A percentile compares a stretch with the other conserved stretches of the same genome.
These are phyloP conservation scores for Aureobasidium sp. DNA, from an alignment of 2,329 filamentous ascomycete species.

Conservation along the genomic window DNA sequence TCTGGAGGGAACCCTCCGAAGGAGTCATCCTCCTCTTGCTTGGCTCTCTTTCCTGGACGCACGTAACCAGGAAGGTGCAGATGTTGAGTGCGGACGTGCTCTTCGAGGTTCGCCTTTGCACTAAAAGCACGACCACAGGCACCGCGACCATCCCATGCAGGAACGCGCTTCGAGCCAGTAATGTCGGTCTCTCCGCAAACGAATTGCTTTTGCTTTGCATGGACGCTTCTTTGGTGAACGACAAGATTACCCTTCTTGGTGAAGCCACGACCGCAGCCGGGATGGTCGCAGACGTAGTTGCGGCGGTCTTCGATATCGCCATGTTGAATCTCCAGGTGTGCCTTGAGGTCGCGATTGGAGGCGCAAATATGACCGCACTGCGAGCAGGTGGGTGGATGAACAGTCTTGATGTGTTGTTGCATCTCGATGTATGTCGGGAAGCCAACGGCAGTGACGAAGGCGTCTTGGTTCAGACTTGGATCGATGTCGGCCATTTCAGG, in stretches of 20 bases:
- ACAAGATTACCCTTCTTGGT: slow-evolving; percentile 78
- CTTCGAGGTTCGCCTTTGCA: slow-evolving; percentile 71
- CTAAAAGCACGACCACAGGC: slow-evolving; percentile 71
- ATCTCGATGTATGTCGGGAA: slow-evolving; percentile 69
- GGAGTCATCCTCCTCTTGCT: slow-evolving; percentile 36
- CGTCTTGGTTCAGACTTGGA: slow-evolving; percentile 24
- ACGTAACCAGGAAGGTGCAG: slow-evolving; percentile 47
- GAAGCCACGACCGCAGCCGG: slow-evolving; percentile 68
- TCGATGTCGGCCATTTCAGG: slow-evolving; percentile 22
- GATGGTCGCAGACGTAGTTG: slow-evolving; percentile 56
- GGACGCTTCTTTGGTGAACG: slow-evolving; percentile 68
- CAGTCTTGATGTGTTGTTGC: slow-evolving; percentile 63
- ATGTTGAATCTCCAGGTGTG: slow-evolving; percentile 74
- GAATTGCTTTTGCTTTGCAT: slow-evolving; percentile 66
- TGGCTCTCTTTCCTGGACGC: slow-evolving; percentile 31
- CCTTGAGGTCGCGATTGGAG: slow-evolving; percentile 60
- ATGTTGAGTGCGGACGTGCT: slow-evolving; percentile 79
- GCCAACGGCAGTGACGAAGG: slow-evolving; percentile 19
- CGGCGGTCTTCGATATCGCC: slow-evolving; percentile 21
- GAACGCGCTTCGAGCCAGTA: slow-evolving; percentile 48
- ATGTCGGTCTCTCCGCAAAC: slow-evolving; percentile 69
- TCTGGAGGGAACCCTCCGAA: slow-evolving; percentile 21
- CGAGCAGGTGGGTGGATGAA: slow-evolving; percentile 65
- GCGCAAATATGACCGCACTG: slow-evolving; percentile 66
- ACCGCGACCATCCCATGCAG: slow-evolving; percentile 56